Conservation (phyloP, 139 green algal genomes). For the Coelastrella sp. region DNA sequence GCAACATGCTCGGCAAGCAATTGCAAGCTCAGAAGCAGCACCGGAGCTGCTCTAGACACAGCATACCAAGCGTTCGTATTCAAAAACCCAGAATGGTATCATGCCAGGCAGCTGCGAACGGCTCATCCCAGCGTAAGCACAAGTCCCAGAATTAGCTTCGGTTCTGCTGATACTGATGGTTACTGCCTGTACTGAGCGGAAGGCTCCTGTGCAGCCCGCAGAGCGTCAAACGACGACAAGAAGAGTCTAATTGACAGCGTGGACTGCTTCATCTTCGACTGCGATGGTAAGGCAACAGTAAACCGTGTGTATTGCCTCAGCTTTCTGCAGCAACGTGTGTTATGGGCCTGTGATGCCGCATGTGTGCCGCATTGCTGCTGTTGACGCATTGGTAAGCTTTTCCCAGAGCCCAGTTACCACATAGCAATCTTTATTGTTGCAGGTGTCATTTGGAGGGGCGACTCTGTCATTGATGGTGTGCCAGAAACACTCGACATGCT, state of each 20-base stretch:
- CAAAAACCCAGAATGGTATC: constrained; percentile 1
- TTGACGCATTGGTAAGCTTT: too few species aligned
- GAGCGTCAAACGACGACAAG: constrained; percentile 80
- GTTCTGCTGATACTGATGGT: constrained; percentile 7
- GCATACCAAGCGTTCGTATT: neutral
- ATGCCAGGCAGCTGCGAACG: constrained; percentile 12
- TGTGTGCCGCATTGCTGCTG: neutral
- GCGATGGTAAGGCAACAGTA: constrained; percentile 85
- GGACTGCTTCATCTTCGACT: constrained; percentile 99
- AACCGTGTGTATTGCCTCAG: too few species aligned
- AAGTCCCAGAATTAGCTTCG: neutral
- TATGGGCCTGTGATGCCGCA: too few species aligned
- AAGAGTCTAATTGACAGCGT: constrained; percentile 87
- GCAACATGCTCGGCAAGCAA: constrained; percentile 36
- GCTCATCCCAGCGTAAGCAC: constrained; percentile 23
- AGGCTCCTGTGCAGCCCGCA: constrained; percentile 1
- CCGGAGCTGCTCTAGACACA: constrained; percentile 19
- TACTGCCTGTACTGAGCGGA: neutral
- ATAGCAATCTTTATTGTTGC: neutral
- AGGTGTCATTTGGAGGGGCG: constrained; percentile 97
- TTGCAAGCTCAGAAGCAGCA: neutral
- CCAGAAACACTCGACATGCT: constrained; percentile 97
- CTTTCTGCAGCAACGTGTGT: too few species aligned
- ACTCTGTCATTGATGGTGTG: constrained; percentile 97
- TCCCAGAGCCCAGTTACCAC: too few species aligned